These are phyloP conservation scores for Ulmus americana DNA, from an alignment of 331 rosid genomes.

Conservation along the genomic window DNA sequence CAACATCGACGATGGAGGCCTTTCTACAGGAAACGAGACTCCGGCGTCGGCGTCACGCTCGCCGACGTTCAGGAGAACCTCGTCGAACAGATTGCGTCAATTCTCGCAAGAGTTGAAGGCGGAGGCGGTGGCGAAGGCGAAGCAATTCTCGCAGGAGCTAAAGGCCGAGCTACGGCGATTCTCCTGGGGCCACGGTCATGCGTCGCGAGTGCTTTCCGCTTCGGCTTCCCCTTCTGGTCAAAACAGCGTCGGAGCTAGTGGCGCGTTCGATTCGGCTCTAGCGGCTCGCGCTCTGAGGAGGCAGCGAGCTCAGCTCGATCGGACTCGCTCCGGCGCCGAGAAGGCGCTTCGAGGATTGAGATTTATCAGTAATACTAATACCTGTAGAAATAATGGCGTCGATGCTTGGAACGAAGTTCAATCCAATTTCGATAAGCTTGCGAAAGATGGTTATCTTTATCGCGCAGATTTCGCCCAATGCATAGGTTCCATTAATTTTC, in stretches of 20 bases:
- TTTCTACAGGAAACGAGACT: conserved; percentile 26
- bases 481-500: conserved; percentile 46
- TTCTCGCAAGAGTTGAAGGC: conserved; percentile 91
- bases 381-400: conserved; percentile 47
- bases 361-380: conserved; percentile 51
- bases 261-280: conserved; percentile 62
- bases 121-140: conserved; percentile 86
- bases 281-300: conserved; percentile 77
- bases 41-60: conserved; percentile 42
- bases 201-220: conserved; percentile 40
- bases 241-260: conserved; percentile 24
- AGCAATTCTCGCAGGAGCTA: conserved; percentile 81
- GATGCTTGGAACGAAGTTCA: conserved; percentile 83
- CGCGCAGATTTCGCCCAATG: conserved; percentile 90
- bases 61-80: conserved; percentile 44
- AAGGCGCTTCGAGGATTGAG: conserved; percentile 78
- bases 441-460: conserved; percentile 63
- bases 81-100: conserved; percentile 62
- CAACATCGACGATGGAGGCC: conserved; percentile 31
- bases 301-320: conserved; percentile 88
- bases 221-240: conserved; percentile 22
- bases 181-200: conserved; percentile 74
- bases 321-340: conserved; percentile 71
- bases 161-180: conserved; percentile 64
- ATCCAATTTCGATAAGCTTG: conserved; percentile 50